These are phyloP conservation scores for Apiotrichum siamense DNA, from an alignment of 1,284 basidiomycete genomes.

Conservation along the genomic window DNA sequence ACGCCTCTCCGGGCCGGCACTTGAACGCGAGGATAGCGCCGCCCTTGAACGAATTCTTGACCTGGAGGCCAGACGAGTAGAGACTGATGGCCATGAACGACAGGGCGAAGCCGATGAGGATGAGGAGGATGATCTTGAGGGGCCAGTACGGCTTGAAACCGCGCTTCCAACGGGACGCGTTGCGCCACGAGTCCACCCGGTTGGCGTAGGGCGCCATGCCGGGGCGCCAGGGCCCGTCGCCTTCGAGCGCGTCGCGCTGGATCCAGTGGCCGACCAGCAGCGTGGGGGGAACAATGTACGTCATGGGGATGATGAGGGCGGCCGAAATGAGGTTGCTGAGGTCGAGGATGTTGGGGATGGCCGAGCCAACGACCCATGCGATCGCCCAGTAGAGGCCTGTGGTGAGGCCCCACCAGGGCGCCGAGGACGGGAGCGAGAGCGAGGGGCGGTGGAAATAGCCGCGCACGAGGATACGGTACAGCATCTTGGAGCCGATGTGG, in stretches of 20 bases:
- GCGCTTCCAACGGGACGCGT: neutral
- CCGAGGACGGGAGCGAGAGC: constrained; percentile 50
- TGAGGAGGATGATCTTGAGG: neutral
- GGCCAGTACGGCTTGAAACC: constrained; percentile 1
- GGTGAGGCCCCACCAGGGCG: constrained; percentile 48
- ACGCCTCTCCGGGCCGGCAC: too few species aligned
- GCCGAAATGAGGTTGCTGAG: constrained; percentile 54
- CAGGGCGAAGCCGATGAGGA: neutral
- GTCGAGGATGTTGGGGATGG: constrained; percentile 57
- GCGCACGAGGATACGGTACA: constrained; percentile 45
- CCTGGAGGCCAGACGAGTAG: neutral
- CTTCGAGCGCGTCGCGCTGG: constrained; percentile 1
- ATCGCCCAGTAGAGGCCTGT: constrained; percentile 31
- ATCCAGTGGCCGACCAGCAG: constrained; percentile 8
- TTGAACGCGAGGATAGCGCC: neutral
- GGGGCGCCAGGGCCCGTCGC: neutral
- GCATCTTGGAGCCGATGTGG: constrained; percentile 49
- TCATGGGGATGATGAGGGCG: neutral
- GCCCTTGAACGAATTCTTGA: neutral
- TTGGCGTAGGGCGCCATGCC: neutral
- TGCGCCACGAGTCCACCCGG: neutral
- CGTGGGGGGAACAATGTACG: constrained; percentile 2
- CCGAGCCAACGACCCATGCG: constrained; percentile 58
- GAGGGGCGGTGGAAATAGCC: constrained; percentile 54
- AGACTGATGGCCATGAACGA: neutral